Conservation (phyloP, 2,329 filamentous ascomycete species). For the Fusarium anthophilum region DNA sequence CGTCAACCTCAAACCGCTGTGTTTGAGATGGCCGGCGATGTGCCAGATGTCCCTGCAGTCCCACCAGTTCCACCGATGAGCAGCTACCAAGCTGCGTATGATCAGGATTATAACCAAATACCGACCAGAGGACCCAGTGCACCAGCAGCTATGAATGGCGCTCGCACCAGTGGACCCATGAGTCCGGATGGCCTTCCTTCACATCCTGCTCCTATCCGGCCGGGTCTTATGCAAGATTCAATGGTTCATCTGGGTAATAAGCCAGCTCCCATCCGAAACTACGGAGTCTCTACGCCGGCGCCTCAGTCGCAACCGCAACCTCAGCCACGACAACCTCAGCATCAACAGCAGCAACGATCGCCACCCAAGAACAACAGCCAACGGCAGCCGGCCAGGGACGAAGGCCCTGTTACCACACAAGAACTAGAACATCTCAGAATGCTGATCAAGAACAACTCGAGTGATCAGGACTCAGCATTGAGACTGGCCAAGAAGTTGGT, state of each 20-base stretch:
- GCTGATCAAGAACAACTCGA: constrained; percentile 74
- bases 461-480: constrained; percentile 77
- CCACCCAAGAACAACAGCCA: constrained; percentile 37
- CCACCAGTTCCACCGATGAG: constrained; percentile 43
- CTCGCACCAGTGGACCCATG: constrained; percentile 23
- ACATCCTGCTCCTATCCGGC: constrained; percentile 70
- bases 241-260: constrained; percentile 64
- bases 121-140: constrained; percentile 46
- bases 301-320: constrained; percentile 31
- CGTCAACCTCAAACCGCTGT: constrained; percentile 72
- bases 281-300: constrained; percentile 57
- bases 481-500: constrained; percentile 83
- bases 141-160: constrained; percentile 35
- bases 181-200: constrained; percentile 62
- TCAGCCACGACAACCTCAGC: constrained; percentile 44
- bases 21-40: constrained; percentile 77
- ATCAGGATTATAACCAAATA: constrained; percentile 38
- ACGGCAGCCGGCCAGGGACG: constrained; percentile 43
- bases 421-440: constrained; percentile 81
- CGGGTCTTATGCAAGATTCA: constrained; percentile 69
- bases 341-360: constrained; percentile 43
- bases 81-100: constrained; percentile 44
- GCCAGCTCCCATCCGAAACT: constrained; percentile 68
- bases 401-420: constrained; percentile 72
- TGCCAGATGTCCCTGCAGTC: constrained; percentile 64